phyloP scores from a whole-genome alignment of 768 basidiomycete species.

The Podaxis sp. region DNA sequence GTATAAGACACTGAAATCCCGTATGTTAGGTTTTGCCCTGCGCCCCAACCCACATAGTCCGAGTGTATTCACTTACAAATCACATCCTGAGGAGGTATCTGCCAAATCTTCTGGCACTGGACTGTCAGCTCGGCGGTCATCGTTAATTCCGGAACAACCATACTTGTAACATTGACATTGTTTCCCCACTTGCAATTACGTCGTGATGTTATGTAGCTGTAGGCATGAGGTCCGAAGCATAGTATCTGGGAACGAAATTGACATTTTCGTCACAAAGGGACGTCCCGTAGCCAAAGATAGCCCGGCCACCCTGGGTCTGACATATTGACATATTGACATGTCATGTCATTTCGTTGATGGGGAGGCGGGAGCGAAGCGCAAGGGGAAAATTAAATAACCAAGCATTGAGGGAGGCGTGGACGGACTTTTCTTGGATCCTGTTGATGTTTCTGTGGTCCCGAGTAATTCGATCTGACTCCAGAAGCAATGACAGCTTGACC shows the following conservation, averaged over 20 bases:
- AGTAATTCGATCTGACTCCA: conserved; percentile 3
- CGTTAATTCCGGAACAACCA: conserved; percentile 9
- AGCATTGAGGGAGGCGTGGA: not conserved
- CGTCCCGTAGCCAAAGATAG: conserved; percentile 1
- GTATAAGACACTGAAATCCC: not conserved
- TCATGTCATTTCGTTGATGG: conserved; percentile 9
- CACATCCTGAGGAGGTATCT: not conserved
- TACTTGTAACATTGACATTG: not conserved
- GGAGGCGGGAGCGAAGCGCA: not conserved
- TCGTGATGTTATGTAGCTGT: conserved; percentile 7
- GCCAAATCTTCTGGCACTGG: not conserved
- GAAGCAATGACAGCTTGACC: not conserved
- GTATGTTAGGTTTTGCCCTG: not conserved
- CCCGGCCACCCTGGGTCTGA: not conserved
- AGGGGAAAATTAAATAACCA: not conserved
- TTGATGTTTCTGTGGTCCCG: conserved; percentile 7
- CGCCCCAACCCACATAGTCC: not conserved
- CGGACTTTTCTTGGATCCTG: not conserved
- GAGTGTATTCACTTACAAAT: not conserved
- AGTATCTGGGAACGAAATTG: not conserved
- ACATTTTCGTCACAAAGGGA: conserved; percentile 6
- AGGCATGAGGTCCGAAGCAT: not conserved
- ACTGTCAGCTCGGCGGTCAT: conserved; percentile 12
- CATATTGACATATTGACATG: conserved; percentile 8
- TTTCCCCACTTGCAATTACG: conserved; percentile 5